These are phyloP conservation scores for Phoma sp. DNA, from an alignment of 2,329 filamentous ascomycete species.

Conservation along the genomic window DNA sequence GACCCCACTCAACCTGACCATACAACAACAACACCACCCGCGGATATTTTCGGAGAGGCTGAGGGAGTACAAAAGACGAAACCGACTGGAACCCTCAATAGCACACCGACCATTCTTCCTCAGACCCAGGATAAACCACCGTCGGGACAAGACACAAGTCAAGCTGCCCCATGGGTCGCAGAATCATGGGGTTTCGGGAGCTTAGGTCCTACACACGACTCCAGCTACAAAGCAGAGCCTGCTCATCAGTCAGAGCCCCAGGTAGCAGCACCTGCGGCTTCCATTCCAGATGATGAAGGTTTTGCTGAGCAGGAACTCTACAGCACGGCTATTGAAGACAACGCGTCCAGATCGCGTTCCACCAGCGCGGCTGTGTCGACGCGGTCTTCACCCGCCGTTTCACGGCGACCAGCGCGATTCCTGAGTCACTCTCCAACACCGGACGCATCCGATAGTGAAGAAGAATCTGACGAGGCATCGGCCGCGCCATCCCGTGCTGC, in stretches of 20 bases:
- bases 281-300: conserved; percentile 10
- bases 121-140: conserved; percentile 3
- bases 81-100: not conserved
- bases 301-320: conserved; percentile 13
- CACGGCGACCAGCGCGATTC: conserved; percentile 29
- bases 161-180: conserved; percentile 5
- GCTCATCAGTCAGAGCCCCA: not conserved
- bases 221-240: not conserved
- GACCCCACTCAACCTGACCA: not conserved
- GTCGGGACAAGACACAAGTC: not conserved
- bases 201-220: not conserved
- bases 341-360: conserved; percentile 17
- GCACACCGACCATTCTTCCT: not conserved
- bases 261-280: not conserved
- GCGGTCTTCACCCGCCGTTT: conserved; percentile 29
- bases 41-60: too few species aligned
- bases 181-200: conserved; percentile 15
- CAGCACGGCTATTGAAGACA: conserved; percentile 11
- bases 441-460: conserved; percentile 24
- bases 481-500: conserved; percentile 4
- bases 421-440: conserved; percentile 34
- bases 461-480: conserved; percentile 18
- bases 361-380: conserved; percentile 20
- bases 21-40: not conserved
- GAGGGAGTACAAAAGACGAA: not conserved